A percentile compares a stretch with the other conserved stretches of the same genome.
Evolutionary conservation across 345 rosid species (phyloP).

Genomic region (Eucalyptus virginea): DNA sequence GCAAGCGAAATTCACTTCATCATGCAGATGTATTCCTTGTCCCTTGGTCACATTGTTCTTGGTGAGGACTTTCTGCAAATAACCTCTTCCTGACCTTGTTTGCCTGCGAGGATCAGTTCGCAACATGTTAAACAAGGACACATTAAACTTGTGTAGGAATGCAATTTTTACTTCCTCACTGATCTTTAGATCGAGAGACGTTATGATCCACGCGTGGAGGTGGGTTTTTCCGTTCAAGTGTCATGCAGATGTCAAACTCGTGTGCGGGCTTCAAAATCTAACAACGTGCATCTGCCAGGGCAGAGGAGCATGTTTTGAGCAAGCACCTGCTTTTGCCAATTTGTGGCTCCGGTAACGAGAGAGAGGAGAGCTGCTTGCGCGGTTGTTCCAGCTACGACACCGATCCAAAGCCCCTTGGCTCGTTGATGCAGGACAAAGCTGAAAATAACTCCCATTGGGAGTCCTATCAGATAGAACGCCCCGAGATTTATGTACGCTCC

Average conservation of each 20-base stretch:
- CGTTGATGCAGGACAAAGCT: conserved; percentile 9
- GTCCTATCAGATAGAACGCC: conserved; percentile 21
- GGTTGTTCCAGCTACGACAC: conserved; percentile 9
- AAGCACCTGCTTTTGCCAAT: conserved; percentile 28
- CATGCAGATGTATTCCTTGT: not conserved
- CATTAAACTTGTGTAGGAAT: not conserved
- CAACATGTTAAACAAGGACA: not conserved
- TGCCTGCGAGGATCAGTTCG: conserved; percentile 8
- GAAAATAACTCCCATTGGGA: conserved; percentile 3
- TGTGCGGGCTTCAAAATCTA: not conserved
- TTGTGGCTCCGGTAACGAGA: not conserved
- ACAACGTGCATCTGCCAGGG: not conserved
- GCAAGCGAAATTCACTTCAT: not conserved
- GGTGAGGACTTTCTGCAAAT: not conserved
- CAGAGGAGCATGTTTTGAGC: not conserved
- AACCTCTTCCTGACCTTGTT: conserved; percentile 22
- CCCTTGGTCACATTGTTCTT: not conserved
- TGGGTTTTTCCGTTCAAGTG: not conserved
- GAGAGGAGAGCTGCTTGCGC: conserved; percentile 8
- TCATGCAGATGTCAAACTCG: not conserved
- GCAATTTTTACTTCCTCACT: not conserved
- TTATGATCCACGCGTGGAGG: not conserved
- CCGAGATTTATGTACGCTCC: conserved; percentile 20
- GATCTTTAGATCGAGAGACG: not conserved
- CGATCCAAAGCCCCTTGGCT: conserved; percentile 34